These are phyloP conservation scores for Globisporangium lucens DNA, from an alignment of 352 stramenopile species.

Conservation along the genomic window DNA sequence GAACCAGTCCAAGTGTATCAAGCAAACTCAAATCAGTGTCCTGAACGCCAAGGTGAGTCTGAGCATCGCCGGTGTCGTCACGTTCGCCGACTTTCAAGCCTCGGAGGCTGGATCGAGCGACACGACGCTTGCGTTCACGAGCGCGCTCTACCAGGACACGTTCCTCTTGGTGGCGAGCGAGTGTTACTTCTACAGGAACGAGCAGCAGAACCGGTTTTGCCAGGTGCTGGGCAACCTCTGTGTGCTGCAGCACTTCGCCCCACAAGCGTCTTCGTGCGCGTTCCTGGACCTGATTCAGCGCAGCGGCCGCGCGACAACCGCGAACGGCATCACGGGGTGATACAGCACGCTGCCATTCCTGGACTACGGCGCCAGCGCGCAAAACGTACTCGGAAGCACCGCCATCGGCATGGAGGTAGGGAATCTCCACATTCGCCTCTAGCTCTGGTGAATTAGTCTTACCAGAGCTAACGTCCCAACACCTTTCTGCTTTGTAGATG, in stretches of 20 bases:
- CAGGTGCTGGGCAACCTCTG: constrained; percentile 92
- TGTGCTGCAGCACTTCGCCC: constrained; percentile 89
- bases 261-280: constrained; percentile 55
- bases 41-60: constrained; percentile 53
- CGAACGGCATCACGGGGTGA: constrained; percentile 58
- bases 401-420: constrained; percentile 73
- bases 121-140: constrained; percentile 33
- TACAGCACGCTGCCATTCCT: constrained; percentile 87
- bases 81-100: constrained; percentile 39
- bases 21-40: constrained; percentile 39
- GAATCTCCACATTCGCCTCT: neutral
- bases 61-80: constrained; percentile 27
- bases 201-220: constrained; percentile 69
- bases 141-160: constrained; percentile 75
- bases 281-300: constrained; percentile 75
- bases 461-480: neutral
- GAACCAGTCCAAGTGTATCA: constrained; percentile 38
- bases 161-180: constrained; percentile 65
- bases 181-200: constrained; percentile 87
- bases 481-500: constrained; percentile 40
- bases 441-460: too few relatives aligned
- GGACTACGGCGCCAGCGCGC: constrained; percentile 62
- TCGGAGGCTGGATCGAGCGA: constrained; percentile 31
- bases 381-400: constrained; percentile 57
- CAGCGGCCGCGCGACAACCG: constrained; percentile 37